Evolutionary conservation across 306 rosid species (phyloP), one percentile per base, ranked within the genome.

Genomic region (Cicer arietinum): DNA sequence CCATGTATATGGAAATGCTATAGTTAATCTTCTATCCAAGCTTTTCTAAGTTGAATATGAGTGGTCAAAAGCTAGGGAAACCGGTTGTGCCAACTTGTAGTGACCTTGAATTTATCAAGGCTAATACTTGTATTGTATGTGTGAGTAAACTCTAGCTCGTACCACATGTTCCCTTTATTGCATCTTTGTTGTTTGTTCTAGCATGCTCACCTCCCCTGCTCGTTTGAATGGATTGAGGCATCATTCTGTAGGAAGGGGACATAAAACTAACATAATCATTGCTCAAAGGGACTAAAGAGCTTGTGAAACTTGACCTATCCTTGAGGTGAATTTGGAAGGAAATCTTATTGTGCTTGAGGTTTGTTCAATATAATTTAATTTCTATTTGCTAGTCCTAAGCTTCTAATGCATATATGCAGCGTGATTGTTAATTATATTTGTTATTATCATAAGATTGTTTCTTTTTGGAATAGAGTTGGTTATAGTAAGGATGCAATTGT

Each of bases 241-340:
- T 79, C 79, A 58, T 61, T 77, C 40, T 73, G 76, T 89, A 91
- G 98, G 93, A 91, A 67, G 90, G 85, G 41, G 95, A 90, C 18
- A 79, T 74, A 42, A 76, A 66, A 48, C 70, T 94, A 58, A 79
- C 89, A 9, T 88, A 89, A 62, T 69, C 94, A 48, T 85, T 92
- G 87, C 77, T 81, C 75, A 80, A 44, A 16, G 90, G 85, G 69
- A 76, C 73, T 41, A 83, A 84, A 66, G 96, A 94, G 77, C 73
- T 87, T 67, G 83, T 85, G 78, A 89, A 91, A 83, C 90, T 91
- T 83, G 96, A 94, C 76, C 78, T 91, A 7, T 91, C 77, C 77
- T 80, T 71, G 97, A 90, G 88, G 89, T 94, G 80, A 91, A 82
- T 81, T 89, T 94, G 65, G 83, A 90, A 61, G 97, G 94, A 70